Evolutionary conservation across 1,284 basidiomycete genomes (phyloP), one percentile per base, ranked within the genome.

Genomic region (Puccinia novopanici): DNA sequence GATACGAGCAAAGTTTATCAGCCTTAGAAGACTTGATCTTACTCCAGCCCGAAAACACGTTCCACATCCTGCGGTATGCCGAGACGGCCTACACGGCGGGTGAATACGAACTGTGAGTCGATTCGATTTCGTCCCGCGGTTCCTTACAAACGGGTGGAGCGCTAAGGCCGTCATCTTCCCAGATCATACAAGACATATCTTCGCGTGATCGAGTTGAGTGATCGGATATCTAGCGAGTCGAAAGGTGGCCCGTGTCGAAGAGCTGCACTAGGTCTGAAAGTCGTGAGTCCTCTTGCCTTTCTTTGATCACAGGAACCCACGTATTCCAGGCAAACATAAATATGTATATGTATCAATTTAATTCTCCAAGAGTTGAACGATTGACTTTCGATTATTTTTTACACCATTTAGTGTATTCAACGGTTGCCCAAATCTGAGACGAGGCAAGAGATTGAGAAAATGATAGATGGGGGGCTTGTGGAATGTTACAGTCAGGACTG

Each of bases 151-250:
- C 73, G 30, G 27, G 75, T 63, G 61, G 2, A 37, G 19, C 22
- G 30, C 52, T 10, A 15, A 37, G 15, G 34, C 9, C 17, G 45
- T 8, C n/a, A 0, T 12, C 5, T 67, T 67, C 8, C 45, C n/a
- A 88, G 95, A 4, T 91, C 94, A 2, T 88, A 94, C 81, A 94
- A 94, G 86, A 91, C 91, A 87, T 95, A 91, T 87, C 88, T 96
- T 15, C 87, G 91, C 59, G 91, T 91, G 0, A 88, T 92, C 19
- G 95, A 97, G 85, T 94, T 95, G 92, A 80, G 78, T 80, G 78
- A 74, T 37, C 37, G 63, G 24, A 80, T 80, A 54, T 80, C 78
- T 30, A 54, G 45, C 57, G 70, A 71, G 37, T 80, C 78, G 2
- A 80, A 74, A 34, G 71, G 78, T 54, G 78, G 78, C 2, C 78